phyloP scores from a whole-genome alignment of 306 rosid species.

The Castanopsis chinensis region DNA sequence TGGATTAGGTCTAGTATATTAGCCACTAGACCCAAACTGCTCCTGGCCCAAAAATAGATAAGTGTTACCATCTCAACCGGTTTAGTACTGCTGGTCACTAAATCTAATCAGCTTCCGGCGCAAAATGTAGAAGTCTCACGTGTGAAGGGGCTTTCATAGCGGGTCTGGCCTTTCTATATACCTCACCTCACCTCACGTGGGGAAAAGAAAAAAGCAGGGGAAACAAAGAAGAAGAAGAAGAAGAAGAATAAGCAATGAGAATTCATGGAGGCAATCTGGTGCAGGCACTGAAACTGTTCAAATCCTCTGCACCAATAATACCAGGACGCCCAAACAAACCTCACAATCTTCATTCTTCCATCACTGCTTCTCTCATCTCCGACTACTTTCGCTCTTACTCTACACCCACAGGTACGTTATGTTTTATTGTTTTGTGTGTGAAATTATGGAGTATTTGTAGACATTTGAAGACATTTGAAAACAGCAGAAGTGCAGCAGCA shows the following conservation, averaged over 20 bases:
- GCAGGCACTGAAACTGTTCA: conserved; percentile 9
- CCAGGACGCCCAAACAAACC: not conserved
- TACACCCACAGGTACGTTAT: conserved; percentile 30
- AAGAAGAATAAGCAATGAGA: conserved; percentile 21
- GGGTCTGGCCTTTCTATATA: too few species aligned
- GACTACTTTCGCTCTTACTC: conserved; percentile 42
- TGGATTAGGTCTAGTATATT: too few species aligned
- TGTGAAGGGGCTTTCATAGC: too few species aligned
- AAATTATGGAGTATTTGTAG: not conserved
- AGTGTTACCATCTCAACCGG: too few species aligned
- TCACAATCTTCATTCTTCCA: not conserved
- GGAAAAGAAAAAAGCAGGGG: not conserved
- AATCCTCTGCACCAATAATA: conserved; percentile 7
- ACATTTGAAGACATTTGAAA: not conserved
- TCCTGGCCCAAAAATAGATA: too few species aligned
- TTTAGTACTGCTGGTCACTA: too few species aligned
- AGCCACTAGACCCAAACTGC: too few species aligned
- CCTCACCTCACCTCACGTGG: too few species aligned
- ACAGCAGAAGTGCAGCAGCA: conserved; percentile 31
- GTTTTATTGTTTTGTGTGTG: not conserved
- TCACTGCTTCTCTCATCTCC: conserved; percentile 1
- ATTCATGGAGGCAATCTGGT: conserved; percentile 15
- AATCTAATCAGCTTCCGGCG: too few species aligned
- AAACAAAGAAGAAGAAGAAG: too few species aligned
- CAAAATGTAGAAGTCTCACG: too few species aligned